phyloP scores from a whole-genome alignment of 2,329 filamentous ascomycete genomes.

The Trichoderma brevicompactum region DNA sequence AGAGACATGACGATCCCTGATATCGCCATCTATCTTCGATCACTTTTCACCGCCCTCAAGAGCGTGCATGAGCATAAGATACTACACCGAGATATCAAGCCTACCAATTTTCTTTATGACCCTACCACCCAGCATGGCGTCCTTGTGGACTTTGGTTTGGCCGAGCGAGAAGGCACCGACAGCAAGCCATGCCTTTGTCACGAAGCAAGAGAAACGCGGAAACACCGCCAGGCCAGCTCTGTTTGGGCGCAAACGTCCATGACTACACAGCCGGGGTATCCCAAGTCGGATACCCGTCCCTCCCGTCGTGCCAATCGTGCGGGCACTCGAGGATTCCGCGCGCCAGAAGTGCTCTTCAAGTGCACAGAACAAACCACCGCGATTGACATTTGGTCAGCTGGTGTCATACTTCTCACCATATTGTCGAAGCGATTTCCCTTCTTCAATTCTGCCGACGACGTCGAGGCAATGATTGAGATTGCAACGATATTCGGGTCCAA shows the following conservation, averaged over 20 bases:
- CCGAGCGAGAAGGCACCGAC: constrained; percentile 80
- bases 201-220: constrained; percentile 65
- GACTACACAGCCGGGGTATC: constrained; percentile 69
- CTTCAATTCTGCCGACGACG: constrained; percentile 98
- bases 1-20: constrained; percentile 84
- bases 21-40: constrained; percentile 87
- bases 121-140: constrained; percentile 80
- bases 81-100: constrained; percentile 94
- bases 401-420: constrained; percentile 96
- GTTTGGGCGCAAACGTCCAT: constrained; percentile 57
- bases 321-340: constrained; percentile 92
- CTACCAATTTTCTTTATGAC: constrained; percentile 96
- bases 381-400: constrained; percentile 96
- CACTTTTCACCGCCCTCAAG: constrained; percentile 81
- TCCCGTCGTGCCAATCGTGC: constrained; percentile 92
- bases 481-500: constrained; percentile 88
- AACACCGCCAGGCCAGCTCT: constrained; percentile 61
- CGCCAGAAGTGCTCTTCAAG: constrained; percentile 95
- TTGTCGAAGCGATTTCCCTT: constrained; percentile 92
- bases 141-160: constrained; percentile 97
- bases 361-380: constrained; percentile 93
- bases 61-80: constrained; percentile 85
- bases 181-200: constrained; percentile 82
- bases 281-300: constrained; percentile 85
- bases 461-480: constrained; percentile 97